Evolutionary conservation across 2,329 filamentous ascomycete genomes (phyloP).

Genomic region (Chalara sp.): DNA sequence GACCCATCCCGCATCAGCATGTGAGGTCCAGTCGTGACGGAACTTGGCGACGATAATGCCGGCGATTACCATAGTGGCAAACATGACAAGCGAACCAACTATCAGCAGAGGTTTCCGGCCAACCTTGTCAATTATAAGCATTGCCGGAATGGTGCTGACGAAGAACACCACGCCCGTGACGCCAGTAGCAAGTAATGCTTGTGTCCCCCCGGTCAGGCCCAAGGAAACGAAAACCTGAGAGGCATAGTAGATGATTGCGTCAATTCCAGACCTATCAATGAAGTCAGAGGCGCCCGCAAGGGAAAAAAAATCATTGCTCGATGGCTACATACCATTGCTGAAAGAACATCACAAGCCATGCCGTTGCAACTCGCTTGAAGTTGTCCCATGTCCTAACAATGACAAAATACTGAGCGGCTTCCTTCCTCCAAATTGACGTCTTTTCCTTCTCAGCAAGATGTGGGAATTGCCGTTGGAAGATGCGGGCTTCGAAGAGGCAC

Average conservation of each 20-base stretch:
- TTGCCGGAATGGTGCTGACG: slow-evolving; percentile 57
- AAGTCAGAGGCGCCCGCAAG: slow-evolving; percentile 15
- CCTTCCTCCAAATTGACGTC: slow-evolving; percentile 34
- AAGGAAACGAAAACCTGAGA: slow-evolving; percentile 48
- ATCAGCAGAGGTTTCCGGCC: slow-evolving; percentile 55
- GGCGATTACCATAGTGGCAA: slow-evolving; percentile 18
- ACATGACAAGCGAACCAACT: slow-evolving; percentile 58
- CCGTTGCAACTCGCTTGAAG: slow-evolving; percentile 38
- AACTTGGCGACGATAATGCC: slow-evolving; percentile 35
- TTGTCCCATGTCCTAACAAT: slow-evolving; percentile 42
- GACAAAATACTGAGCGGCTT: slow-evolving; percentile 44
- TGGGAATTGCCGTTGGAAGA: slow-evolving; percentile 38
- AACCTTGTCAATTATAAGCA: slow-evolving; percentile 55
- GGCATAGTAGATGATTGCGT: slow-evolving; percentile 45
- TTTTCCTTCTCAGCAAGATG: slow-evolving; percentile 34
- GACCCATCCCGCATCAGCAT: slow-evolving; percentile 32
- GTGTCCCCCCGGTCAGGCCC: slow-evolving; percentile 35
- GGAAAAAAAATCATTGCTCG: slow-evolving; percentile 18
- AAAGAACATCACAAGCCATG: slow-evolving; percentile 41
- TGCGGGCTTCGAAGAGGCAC: slow-evolving; percentile 35
- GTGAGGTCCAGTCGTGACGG: slow-evolving; percentile 30
- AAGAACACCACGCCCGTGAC: slow-evolving; percentile 66
- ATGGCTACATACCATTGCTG: slow-evolving; percentile 39
- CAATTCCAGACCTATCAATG: slow-evolving; percentile 31
- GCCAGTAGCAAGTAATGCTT: slow-evolving; percentile 57